These are phyloP conservation scores for Meyerozyma carpophila DNA, from an alignment of 1,139 yeast genomes.

Conservation along the genomic window DNA sequence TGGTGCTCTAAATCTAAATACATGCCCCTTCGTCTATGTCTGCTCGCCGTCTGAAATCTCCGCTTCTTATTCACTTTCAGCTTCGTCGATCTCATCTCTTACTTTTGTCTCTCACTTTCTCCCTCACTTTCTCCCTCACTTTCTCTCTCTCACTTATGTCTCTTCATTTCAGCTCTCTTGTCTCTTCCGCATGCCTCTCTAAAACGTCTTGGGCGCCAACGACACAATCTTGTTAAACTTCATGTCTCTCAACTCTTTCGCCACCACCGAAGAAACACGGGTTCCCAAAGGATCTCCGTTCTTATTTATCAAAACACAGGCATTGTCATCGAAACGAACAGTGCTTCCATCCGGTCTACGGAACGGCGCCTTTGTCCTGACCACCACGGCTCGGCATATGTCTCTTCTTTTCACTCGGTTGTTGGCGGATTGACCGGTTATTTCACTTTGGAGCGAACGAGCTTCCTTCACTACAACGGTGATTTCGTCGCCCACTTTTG, in stretches of 20 bases:
- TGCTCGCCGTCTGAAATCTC: no score
- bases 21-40: no score
- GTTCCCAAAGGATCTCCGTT: constrained; percentile 94
- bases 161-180: no score
- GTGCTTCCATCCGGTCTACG: constrained; percentile 85
- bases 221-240: constrained; percentile 84
- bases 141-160: no score
- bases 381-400: constrained; percentile 92
- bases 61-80: no score
- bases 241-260: constrained; percentile 82
- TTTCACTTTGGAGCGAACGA: constrained; percentile 57
- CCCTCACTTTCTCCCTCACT: no score
- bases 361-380: constrained; percentile 84
- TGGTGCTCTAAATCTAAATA: no score
- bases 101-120: no score
- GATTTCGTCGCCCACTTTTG: constrained; percentile 83
- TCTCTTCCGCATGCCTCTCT: constrained; percentile 7
- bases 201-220: constrained; percentile 83
- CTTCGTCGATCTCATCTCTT: no score
- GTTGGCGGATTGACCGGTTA: constrained; percentile 64
- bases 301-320: constrained; percentile 90
- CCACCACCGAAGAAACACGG: constrained; percentile 87
- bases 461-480: constrained; percentile 96
- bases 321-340: constrained; percentile 89
- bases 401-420: constrained; percentile 93